Evolutionary conservation across 495 filamentous ascomycete species (phyloP).

Genomic region (Xylaria castorea): DNA sequence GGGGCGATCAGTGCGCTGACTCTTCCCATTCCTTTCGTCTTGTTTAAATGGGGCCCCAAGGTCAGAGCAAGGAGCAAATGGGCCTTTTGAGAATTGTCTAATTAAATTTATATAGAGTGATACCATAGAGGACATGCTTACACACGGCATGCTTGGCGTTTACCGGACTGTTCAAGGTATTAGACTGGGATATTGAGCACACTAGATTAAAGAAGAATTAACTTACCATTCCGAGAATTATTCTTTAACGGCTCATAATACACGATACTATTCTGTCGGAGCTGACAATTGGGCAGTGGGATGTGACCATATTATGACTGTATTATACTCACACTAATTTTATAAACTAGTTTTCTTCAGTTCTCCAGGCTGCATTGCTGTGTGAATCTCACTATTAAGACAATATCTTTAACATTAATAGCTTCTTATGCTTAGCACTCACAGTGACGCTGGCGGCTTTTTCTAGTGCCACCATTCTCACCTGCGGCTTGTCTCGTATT

Average conservation of each 20-base stretch:
- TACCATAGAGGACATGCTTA: background rate
- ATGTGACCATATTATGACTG: background rate
- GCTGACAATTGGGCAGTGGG: background rate
- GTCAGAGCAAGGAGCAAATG: conserved; percentile 57
- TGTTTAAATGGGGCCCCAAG: conserved; percentile 56
- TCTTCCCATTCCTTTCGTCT: conserved; percentile 61
- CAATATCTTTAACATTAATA: background rate
- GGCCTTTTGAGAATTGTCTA: conserved; percentile 32
- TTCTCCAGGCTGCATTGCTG: background rate
- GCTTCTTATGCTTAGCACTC: background rate
- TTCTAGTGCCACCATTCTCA: too few species aligned
- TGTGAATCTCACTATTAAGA: background rate
- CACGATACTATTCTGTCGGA: background rate
- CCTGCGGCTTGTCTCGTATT: too few species aligned
- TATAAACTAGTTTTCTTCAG: background rate
- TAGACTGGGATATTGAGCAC: background rate
- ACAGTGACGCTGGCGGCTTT: too few species aligned
- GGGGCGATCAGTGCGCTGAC: conserved; percentile 57
- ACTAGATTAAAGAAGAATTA: background rate
- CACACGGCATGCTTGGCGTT: background rate
- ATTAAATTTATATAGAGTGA: background rate
- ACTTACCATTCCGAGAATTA: background rate
- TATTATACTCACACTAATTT: background rate
- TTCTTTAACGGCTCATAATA: background rate
- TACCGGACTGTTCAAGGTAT: background rate